Conservation (phyloP, 1,284 basidiomycete species). For the Ustilago xerochloae region DNA sequence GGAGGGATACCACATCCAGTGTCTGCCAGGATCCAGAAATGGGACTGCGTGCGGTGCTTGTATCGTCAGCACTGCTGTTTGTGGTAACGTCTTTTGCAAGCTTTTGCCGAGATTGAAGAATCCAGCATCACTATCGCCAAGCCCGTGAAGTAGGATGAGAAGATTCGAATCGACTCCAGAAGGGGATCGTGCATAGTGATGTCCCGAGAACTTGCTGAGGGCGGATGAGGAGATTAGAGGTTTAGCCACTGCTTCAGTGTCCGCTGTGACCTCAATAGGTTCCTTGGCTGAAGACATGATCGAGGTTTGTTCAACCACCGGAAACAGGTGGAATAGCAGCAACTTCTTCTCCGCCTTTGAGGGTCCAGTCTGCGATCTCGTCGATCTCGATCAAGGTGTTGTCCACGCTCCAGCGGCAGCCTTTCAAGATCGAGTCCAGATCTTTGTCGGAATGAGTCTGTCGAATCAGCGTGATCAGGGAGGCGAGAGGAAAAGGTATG, state of each 20-base stretch:
- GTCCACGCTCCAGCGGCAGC: constrained; percentile 76
- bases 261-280: constrained; percentile 1
- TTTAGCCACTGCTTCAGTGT: constrained; percentile 3
- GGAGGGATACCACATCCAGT: constrained; percentile 83
- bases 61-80: constrained; percentile 83
- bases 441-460: constrained; percentile 53
- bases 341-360: constrained; percentile 80
- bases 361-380: constrained; percentile 70
- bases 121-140: constrained; percentile 83
- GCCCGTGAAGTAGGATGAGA: constrained; percentile 84
- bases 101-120: constrained; percentile 80
- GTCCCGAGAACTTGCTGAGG: constrained; percentile 15
- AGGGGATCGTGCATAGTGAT: constrained; percentile 75
- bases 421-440: neutral
- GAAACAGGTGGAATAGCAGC: constrained; percentile 84
- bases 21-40: constrained; percentile 73
- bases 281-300: constrained; percentile 4
- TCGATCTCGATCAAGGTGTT: constrained; percentile 76
- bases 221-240: constrained; percentile 1
- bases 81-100: constrained; percentile 77
- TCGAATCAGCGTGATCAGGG: constrained; percentile 72
- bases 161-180: constrained; percentile 88
- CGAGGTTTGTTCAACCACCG: constrained; percentile 68
- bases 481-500: constrained; percentile 72
- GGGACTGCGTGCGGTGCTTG: constrained; percentile 85